phyloP scores from a whole-genome alignment of 163 green algal species.

The Chloromonas sp. region DNA sequence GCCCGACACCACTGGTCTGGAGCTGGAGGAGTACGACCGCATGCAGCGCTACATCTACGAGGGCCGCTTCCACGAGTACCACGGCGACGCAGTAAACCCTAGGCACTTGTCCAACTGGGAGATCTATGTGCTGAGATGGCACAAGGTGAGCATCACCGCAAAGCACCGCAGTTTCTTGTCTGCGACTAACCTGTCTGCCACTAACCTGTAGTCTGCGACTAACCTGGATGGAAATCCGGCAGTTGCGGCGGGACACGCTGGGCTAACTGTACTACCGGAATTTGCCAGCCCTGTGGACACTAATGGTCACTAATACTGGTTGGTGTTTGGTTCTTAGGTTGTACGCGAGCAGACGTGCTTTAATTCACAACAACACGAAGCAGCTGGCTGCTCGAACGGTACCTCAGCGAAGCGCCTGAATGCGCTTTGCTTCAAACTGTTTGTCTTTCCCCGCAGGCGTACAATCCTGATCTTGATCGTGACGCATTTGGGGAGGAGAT shows the following conservation, averaged over 20 bases:
- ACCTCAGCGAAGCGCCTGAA: no score
- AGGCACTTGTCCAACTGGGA: slow-evolving; percentile 40
- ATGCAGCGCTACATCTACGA: slow-evolving; percentile 20
- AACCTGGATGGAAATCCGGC: no score
- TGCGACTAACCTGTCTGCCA: no score
- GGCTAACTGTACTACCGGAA: background rate
- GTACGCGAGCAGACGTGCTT: no score
- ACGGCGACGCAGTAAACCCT: slow-evolving; percentile 41
- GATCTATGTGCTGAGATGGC: slow-evolving; percentile 23
- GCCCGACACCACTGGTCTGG: slow-evolving; percentile 57
- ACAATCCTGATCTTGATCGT: background rate
- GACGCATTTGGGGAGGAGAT: background rate
- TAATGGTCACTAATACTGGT: background rate
- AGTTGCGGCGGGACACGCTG: no score
- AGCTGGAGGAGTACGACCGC: slow-evolving; percentile 55
- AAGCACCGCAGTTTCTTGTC: background rate
- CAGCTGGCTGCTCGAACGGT: no score
- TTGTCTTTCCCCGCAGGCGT: background rate
- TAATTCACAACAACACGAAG: no score
- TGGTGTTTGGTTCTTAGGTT: background rate
- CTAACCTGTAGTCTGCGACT: no score
- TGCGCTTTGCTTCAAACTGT: no score
- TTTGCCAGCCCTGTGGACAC: background rate
- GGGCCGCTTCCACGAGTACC: slow-evolving; percentile 19
- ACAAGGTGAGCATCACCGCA: slow-evolving; percentile 4